Conservation (phyloP, 805 yeast species). For the Yarrowia sp. region DNA sequence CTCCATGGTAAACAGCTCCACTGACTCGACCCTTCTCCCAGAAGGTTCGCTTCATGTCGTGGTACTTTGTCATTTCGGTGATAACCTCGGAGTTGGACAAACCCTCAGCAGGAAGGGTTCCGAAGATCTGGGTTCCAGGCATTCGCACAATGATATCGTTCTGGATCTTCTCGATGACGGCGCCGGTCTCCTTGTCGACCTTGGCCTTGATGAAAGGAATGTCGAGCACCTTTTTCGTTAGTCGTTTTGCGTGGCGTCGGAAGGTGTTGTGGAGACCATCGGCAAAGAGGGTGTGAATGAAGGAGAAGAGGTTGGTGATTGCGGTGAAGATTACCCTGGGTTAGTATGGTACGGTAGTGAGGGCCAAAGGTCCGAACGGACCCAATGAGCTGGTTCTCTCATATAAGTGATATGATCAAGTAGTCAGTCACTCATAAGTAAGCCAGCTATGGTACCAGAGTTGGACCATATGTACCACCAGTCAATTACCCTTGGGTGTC, state of each 20-base stretch:
- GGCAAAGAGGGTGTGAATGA: not conserved
- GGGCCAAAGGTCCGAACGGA: too few species aligned
- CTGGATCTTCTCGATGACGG: constrained; percentile 53
- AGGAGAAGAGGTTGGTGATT: not conserved
- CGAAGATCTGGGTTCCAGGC: constrained; percentile 36
- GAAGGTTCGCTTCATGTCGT: constrained; percentile 57
- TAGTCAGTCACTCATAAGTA: too few species aligned
- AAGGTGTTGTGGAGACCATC: constrained; percentile 3
- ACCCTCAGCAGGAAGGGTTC: constrained; percentile 59
- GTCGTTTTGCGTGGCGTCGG: not conserved
- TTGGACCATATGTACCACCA: too few species aligned
- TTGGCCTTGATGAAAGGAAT: constrained; percentile 55
- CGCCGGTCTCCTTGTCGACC: constrained; percentile 59
- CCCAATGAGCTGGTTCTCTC: too few species aligned
- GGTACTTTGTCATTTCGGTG: constrained; percentile 48
- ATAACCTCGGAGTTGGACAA: constrained; percentile 49
- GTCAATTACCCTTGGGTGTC: too few species aligned
- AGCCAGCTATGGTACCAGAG: too few species aligned
- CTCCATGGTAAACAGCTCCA: constrained; percentile 97
- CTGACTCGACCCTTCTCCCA: constrained; percentile 87
- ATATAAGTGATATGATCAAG: too few species aligned
- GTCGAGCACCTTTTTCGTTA: not conserved
- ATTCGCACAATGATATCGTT: constrained; percentile 56
- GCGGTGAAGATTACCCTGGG: constrained; percentile 5
- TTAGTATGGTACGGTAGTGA: not conserved